A percentile compares a stretch with the other conserved stretches of the same genome.
phyloP scores from a whole-genome alignment of 352 stramenopile species.

The Elongisporangium senticosum region DNA sequence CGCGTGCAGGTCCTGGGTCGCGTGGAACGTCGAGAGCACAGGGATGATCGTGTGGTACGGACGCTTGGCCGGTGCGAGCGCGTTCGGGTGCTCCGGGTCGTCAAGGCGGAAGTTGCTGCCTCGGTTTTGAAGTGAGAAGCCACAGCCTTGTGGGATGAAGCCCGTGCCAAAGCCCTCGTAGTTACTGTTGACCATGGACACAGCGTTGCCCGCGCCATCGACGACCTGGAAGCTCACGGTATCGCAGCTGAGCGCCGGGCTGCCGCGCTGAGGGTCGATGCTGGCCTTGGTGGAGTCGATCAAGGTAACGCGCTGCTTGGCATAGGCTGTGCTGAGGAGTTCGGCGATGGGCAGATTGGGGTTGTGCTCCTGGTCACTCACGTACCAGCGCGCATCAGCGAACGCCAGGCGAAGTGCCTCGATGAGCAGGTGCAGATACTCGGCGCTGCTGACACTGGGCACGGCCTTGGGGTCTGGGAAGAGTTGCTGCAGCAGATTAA shows the following conservation, averaged over 20 bases:
- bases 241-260: slow-evolving; percentile 67
- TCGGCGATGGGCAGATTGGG: slow-evolving; percentile 43
- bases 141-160: slow-evolving; percentile 90
- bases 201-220: slow-evolving; percentile 91
- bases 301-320: slow-evolving; percentile 37
- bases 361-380: slow-evolving; percentile 73
- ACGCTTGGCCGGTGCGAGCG: slow-evolving; percentile 85
- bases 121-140: slow-evolving; percentile 97
- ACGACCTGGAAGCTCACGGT: slow-evolving; percentile 97
- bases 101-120: slow-evolving; percentile 92
- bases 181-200: slow-evolving; percentile 98
- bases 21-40: slow-evolving; percentile 85
- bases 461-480: slow-evolving; percentile 26
- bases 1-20: slow-evolving; percentile 87
- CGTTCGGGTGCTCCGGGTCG: slow-evolving; percentile 88
- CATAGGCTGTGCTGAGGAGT: slow-evolving; percentile 80
- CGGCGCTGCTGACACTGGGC: slow-evolving; percentile 39
- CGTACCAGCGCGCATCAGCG: slow-evolving; percentile 84
- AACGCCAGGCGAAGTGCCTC: slow-evolving; percentile 93
- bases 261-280: slow-evolving; percentile 53
- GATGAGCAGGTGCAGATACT: slow-evolving; percentile 89
- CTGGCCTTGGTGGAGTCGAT: slow-evolving; percentile 36
- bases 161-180: slow-evolving; percentile 96
- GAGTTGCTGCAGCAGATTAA: slow-evolving; percentile 88
- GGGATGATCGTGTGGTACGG: slow-evolving; percentile 99